These are phyloP conservation scores for Pilaira anomala DNA, from an alignment of 192 early-diverging fungal species.

Conservation along the genomic window DNA sequence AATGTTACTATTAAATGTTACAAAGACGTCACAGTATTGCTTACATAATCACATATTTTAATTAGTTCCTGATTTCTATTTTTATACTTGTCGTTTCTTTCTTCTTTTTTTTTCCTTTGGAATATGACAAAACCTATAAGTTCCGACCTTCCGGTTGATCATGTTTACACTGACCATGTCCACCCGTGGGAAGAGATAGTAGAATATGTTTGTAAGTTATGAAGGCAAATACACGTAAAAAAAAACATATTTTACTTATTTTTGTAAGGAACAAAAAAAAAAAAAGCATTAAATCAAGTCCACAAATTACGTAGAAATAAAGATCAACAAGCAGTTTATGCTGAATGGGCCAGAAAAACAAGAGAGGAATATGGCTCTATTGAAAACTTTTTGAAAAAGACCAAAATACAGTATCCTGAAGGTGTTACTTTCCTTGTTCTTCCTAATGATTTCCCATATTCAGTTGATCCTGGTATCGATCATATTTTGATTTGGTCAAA, in stretches of 20 bases:
- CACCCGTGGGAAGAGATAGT: slow-evolving; percentile 24
- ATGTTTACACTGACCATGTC: slow-evolving; percentile 4
- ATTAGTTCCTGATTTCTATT: too few species aligned
- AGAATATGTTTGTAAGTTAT: slow-evolving; percentile 18
- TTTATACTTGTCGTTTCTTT: too few species aligned
- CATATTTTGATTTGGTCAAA: slow-evolving; percentile 26
- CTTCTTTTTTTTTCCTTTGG: too few species aligned
- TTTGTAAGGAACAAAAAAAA: too few species aligned
- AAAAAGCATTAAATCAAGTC: slow-evolving; percentile 15
- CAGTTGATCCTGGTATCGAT: slow-evolving; percentile 22
- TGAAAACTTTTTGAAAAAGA: slow-evolving; percentile 13
- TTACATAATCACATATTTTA: too few species aligned
- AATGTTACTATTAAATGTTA: too few species aligned
- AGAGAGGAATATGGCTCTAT: slow-evolving; percentile 11
- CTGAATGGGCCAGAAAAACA: slow-evolving; percentile 3
- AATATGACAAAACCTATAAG: too few species aligned
- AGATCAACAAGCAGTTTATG: not conserved
- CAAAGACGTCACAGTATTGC: too few species aligned
- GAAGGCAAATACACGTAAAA: not conserved
- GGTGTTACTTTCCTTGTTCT: slow-evolving; percentile 11
- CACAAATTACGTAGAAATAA: slow-evolving; percentile 12
- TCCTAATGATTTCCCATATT: slow-evolving; percentile 24
- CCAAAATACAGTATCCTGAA: slow-evolving; percentile 12
- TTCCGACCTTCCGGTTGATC: not conserved
- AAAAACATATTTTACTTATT: not conserved